These are phyloP conservation scores for Escovopsis sp. DNA, from an alignment of 2,329 filamentous ascomycete species.

Conservation along the genomic window DNA sequence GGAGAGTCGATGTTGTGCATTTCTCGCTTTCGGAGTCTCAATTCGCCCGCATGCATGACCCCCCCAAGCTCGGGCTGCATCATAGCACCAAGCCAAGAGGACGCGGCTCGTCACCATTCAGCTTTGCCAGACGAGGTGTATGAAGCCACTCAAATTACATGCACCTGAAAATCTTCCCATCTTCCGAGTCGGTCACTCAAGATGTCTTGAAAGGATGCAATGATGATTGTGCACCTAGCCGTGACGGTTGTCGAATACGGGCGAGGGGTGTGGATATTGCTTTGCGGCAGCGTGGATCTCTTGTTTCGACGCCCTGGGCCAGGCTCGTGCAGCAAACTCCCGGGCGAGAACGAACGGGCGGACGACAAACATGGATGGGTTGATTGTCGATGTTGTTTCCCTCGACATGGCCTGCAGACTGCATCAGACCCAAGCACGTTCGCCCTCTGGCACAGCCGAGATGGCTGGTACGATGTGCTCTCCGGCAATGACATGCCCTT, in stretches of 20 bases:
- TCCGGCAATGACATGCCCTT: too few relatives aligned
- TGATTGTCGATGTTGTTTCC: too few relatives aligned
- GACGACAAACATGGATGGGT: too few relatives aligned
- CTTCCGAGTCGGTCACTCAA: too few relatives aligned
- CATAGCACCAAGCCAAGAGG: neutral
- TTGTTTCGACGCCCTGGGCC: neutral
- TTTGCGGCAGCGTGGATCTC: too few relatives aligned
- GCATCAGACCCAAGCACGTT: too few relatives aligned
- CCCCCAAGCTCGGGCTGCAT: neutral
- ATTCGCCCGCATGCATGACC: conserved; percentile 5
- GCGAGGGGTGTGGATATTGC: neutral
- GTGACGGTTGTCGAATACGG: neutral
- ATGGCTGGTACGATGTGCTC: too few relatives aligned
- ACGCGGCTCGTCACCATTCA: neutral
- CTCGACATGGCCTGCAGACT: too few relatives aligned
- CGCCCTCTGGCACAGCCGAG: too few relatives aligned
- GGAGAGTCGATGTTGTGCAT: conserved; percentile 3
- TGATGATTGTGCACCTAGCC: neutral
- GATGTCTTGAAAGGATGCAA: neutral
- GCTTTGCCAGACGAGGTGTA: neutral
- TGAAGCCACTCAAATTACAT: neutral
- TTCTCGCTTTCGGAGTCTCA: conserved; percentile 2
- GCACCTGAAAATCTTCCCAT: neutral
- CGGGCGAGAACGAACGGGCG: neutral
- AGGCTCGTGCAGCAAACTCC: neutral